These are phyloP conservation scores for Aleurites moluccanus DNA, from an alignment of 441 rosid genomes.

Conservation along the genomic window DNA sequence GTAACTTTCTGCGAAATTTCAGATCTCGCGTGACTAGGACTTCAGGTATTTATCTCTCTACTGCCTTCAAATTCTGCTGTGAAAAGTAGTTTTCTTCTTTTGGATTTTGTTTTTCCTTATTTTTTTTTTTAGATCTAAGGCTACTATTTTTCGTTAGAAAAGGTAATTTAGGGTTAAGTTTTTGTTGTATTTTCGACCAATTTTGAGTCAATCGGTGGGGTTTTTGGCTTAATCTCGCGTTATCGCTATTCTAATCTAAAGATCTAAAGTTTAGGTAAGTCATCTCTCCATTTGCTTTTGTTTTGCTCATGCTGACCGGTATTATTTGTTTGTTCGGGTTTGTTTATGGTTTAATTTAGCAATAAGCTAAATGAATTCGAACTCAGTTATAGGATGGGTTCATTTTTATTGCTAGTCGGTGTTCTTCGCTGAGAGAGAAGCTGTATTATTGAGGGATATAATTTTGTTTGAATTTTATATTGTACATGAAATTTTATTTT, in stretches of 20 bases:
- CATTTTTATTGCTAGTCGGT: background rate
- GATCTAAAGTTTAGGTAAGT: conserved; percentile 20
- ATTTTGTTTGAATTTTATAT: too few relatives aligned
- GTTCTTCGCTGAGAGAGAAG: too few relatives aligned
- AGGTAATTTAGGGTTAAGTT: background rate
- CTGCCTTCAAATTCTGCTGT: background rate
- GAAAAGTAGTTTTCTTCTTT: background rate
- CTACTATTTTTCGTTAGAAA: too few relatives aligned
- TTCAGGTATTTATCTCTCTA: conserved; percentile 30
- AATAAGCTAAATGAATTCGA: background rate
- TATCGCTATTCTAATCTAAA: background rate
- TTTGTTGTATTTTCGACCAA: background rate
- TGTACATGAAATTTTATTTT: too few relatives aligned
- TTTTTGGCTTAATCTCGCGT: background rate
- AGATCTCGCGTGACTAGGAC: conserved; percentile 1
- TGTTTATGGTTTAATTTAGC: background rate
- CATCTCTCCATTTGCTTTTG: background rate
- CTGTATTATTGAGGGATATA: too few relatives aligned
- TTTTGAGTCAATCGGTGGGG: background rate
- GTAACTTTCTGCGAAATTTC: conserved; percentile 25
- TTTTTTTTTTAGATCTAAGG: background rate
- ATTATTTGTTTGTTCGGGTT: background rate
- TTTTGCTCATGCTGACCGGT: background rate
- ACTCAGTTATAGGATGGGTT: background rate
- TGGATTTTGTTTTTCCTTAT: background rate